phyloP scores from a whole-genome alignment of 441 rosid species.

The Pelargonium myrrhifolium region DNA sequence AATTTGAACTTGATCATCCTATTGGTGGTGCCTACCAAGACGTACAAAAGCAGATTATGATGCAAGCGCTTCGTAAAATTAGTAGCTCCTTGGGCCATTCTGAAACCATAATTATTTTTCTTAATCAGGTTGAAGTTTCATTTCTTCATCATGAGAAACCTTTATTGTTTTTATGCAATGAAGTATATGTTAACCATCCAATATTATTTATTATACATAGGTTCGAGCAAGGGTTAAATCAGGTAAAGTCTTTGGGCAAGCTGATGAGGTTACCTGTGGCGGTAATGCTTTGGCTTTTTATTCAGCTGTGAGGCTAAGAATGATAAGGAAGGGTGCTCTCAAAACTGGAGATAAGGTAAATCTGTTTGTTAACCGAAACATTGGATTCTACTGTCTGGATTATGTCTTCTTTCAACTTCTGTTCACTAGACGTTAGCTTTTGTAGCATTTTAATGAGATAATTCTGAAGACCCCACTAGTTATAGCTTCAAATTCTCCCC shows the following conservation, averaged over 20 bases:
- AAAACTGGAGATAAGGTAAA: slow-evolving; percentile 52
- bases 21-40: slow-evolving; percentile 39
- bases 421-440: too few species aligned
- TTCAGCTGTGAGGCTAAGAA: slow-evolving; percentile 79
- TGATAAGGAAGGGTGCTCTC: slow-evolving; percentile 58
- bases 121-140: slow-evolving; percentile 60
- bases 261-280: slow-evolving; percentile 75
- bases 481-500: too few species aligned
- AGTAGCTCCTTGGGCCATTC: slow-evolving; percentile 56
- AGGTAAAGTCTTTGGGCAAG: slow-evolving; percentile 29
- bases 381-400: background rate
- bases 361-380: slow-evolving; percentile 1
- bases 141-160: background rate
- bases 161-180: background rate
- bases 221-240: slow-evolving; percentile 46
- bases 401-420: background rate
- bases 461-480: too few species aligned
- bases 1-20: slow-evolving; percentile 56
- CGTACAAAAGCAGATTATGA: slow-evolving; percentile 62
- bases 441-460: too few species aligned
- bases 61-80: slow-evolving; percentile 74
- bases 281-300: slow-evolving; percentile 87
- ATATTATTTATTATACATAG: slow-evolving; percentile 30
- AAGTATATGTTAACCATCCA: slow-evolving; percentile 1
- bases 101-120: slow-evolving; percentile 60